Evolutionary conservation across 345 rosid genomes (phyloP).

Genomic region (Lepidium africanum): DNA sequence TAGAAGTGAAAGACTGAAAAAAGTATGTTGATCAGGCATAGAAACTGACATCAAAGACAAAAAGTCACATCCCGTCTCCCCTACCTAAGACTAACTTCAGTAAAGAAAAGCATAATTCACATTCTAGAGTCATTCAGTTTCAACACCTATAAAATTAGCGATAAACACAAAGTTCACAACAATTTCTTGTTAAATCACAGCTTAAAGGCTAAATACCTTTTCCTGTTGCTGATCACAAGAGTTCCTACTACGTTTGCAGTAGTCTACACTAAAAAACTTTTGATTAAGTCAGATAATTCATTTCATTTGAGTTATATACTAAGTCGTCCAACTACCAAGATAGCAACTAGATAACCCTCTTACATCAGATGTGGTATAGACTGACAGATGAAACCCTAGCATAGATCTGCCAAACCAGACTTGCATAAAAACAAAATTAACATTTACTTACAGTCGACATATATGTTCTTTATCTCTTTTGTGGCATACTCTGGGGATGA

Average conservation of each 20-base stretch:
- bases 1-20: background rate
- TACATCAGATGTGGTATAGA: background rate
- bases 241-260: background rate
- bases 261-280: background rate
- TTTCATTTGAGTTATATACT: background rate
- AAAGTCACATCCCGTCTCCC: background rate
- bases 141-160: background rate
- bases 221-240: background rate
- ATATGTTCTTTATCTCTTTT: slow-evolving; percentile 89
- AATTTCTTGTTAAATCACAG: background rate
- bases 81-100: background rate
- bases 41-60: background rate
- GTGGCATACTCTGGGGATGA: slow-evolving; percentile 58
- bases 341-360: slow-evolving; percentile 1
- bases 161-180: background rate
- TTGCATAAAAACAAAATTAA: background rate
- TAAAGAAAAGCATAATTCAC: background rate
- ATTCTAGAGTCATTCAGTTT: background rate
- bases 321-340: background rate
- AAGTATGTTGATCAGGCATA: background rate
- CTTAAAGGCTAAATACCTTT: background rate
- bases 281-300: background rate
- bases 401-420: background rate
- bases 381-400: slow-evolving; percentile 24
- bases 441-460: slow-evolving; percentile 75